Evolutionary conservation across 2,329 filamentous ascomycete genomes (phyloP), one percentile per base, ranked within the genome.

Genomic region (Pseudovirgaria hyperparasitica): DNA sequence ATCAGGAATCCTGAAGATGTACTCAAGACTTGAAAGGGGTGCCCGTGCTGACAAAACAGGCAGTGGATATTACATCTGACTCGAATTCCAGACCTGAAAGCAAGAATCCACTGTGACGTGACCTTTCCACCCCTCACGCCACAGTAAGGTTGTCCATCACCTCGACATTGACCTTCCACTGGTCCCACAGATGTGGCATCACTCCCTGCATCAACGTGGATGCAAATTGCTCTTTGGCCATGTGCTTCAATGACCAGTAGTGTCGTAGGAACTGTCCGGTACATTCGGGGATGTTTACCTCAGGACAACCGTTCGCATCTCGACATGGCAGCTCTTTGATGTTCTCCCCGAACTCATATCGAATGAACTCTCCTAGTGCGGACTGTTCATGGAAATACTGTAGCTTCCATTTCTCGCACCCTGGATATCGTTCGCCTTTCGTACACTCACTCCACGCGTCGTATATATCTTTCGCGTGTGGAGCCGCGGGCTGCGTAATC

Each of bases 401-500:
- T 31, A 43, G 35, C 34, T 50, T 54, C 51, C 50, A 55, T 21
- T 53, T 33, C 14, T 47, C 50, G 45, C 52, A 56, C 31, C 43
- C 44, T 23, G 38, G 32, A 28, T 54, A 56, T 15, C 45, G 42
- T 9, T 38, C 38, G 26, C 53, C 45, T 6, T 52, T 47, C 2
- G 52, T 51, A 26, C 52, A 56, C 28, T 52, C 36, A 44, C 52
- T 49, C 65, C 65, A 68, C 23, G 60, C 61, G 32, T 60, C 54
- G 20, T 68, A 49, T 19, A 69, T 63, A 17, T 60, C 50, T 35
- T 57, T 57, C 1, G 62, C 63, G 35, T 55, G 56, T n/a, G n/a
- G n/a, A 10, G 53, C 42, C 37, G 62, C 62, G 43, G 65, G 65
- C 46, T 68, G 64, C 4, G 63, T 57, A 20, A 68, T 47, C 42